phyloP scores from a whole-genome alignment of 176 grass and related monocot species.

The Ananas comosus region DNA sequence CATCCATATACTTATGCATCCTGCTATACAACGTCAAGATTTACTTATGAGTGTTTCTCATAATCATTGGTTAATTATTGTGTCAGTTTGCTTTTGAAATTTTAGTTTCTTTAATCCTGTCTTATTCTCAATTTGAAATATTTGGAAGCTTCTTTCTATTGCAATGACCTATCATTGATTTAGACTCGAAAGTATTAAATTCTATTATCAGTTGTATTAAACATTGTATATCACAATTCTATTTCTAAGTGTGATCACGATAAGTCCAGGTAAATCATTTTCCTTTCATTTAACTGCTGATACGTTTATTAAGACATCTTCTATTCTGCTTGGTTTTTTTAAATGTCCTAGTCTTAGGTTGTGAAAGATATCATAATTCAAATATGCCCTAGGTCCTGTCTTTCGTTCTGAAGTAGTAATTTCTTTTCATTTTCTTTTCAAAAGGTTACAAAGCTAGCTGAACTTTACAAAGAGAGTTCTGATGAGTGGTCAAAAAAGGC shows the following conservation, averaged over 20 bases:
- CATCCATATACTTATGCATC: background rate
- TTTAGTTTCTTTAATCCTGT: background rate
- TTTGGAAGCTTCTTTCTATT: no score
- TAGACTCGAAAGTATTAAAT: no score
- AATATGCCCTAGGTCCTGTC: background rate
- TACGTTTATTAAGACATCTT: background rate
- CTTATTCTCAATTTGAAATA: background rate
- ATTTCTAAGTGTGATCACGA: no score
- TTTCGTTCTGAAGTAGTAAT: background rate
- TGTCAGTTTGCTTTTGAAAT: background rate
- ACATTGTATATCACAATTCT: no score
- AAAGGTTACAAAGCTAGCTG: constrained; percentile 85
- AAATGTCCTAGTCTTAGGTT: background rate
- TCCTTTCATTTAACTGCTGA: background rate
- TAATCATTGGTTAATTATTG: background rate
- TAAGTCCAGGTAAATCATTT: background rate
- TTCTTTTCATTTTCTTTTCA: constrained; percentile 2
- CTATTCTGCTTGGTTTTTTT: background rate
- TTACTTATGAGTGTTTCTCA: background rate
- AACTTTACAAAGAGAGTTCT: constrained; percentile 87
- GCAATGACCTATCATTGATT: no score
- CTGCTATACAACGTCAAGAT: background rate
- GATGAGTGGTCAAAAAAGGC: constrained; percentile 89
- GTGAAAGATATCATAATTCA: background rate
- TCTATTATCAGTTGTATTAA: no score